Base-by-base conservation (phyloP, 176 grass and related monocot genomes). In the Phoenix roebelenii region DNA sequence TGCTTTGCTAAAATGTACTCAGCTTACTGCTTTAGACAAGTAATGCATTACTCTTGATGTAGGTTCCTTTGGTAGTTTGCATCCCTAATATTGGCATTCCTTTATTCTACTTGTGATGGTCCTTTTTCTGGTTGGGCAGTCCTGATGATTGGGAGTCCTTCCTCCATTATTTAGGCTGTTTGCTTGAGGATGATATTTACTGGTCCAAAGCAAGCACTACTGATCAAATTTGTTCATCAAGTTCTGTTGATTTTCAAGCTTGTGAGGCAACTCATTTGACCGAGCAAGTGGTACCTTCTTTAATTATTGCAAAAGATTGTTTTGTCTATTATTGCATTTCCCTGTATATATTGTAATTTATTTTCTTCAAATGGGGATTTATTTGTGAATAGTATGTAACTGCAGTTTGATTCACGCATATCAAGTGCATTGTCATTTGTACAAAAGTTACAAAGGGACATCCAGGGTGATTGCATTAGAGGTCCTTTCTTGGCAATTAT, bases 81-180 rank as follows among this genome's bases (percentile, higher is more conserved):
- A 12, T 44, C 35, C 7, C 35, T 44, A 44, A 44, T 44, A 44
- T 10, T 12, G 9, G 10, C 35, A 44, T 9, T 44, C 35, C 35
- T 44, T 44, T 44, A 44, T 44, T 55, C 39, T 49, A 65, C 69
- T 85, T 89, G 74, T 81, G 23, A 35, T 82, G 73, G 70, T 62
- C 55, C 59, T 75, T 79, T 29, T 67, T 85, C 85, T 95, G 66
- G 70, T 61, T 92, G 55, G 65, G 57, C 81, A 98, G 93, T 80
- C 88, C 88, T 85, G 93, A 98, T 85, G 93, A 98, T 77, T 98
- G 84, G 88, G 88, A 92, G 70, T 85, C 81, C 66, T 98, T 98
- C 80, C 79, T 89, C 69, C 78, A 83, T 81, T 98, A 98, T 84
- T 82, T 98, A 81, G 76, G 78, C 82, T 98, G 84, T 88, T 77